Evolutionary conservation across 2,329 filamentous ascomycete genomes (phyloP), one percentile per base, ranked within the genome.

Genomic region (Ophiostoma australiae): DNA sequence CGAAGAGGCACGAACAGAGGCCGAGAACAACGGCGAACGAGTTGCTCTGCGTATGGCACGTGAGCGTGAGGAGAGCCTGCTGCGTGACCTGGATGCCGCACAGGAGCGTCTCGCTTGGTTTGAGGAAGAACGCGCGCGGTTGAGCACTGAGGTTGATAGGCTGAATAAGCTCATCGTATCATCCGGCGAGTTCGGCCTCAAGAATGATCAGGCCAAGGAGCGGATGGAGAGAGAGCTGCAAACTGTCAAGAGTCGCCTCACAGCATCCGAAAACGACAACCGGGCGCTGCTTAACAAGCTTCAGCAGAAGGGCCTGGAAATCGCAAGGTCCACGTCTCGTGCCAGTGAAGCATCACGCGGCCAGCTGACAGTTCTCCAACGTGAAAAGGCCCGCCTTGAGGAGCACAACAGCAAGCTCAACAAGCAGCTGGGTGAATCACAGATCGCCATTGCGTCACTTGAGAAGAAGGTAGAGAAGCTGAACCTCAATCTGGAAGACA

Each of bases 401-500:
- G 93, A 97, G 75, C 90, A 94, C 69, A 93, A 91, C 77, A 86
- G 87, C 78, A 91, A 90, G 75, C 85, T 97, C 20, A 88, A 91
- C 77, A 91, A 92, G 76, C 92, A 97, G 78, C 85, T 97, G 15
- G 93, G 91, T 71, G 94, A 97, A 75, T 86, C 91, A 6, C 94
- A 97, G 76, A 80, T 97, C 33, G 89, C 89, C 5, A 89, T 97
- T 74, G 91, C 91, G 0, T 91, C 92, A 0, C 82, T 97, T 8
- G 93, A 97, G 79, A 98, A 98, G 83, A 93, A 95, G 79, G 91
- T 95, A 69, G 94, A 98, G 80, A 97, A 97, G 80, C 84, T 98
- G 37, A 88, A 93, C 69, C 85, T 98, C 61, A 93, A 87, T 76
- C 81, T 98, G 10, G 94, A 99, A 78, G 94, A 99, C 78, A 84